Evolutionary conservation across 495 filamentous ascomycete genomes (phyloP).

Genomic region (Aspergillus sclerotiicarbonarius): DNA sequence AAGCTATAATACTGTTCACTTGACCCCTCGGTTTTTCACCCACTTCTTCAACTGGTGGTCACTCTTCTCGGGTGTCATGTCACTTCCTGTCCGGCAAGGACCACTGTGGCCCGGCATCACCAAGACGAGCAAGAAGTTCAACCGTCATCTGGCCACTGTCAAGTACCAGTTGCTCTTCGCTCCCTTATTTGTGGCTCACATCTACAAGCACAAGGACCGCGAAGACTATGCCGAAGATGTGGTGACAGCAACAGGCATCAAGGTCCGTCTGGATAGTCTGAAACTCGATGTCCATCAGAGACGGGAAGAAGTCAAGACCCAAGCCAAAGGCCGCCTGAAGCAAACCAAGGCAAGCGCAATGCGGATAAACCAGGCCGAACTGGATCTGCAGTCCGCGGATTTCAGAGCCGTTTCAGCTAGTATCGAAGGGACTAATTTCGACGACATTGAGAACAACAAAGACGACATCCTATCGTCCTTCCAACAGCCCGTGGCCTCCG

Average conservation of each 20-base stretch:
- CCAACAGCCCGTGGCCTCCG: conserved; percentile 49
- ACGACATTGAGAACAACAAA: conserved; percentile 64
- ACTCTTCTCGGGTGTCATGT: conserved; percentile 92
- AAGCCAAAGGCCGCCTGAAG: conserved; percentile 66
- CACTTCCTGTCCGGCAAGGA: conserved; percentile 90
- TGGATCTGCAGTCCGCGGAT: conserved; percentile 90
- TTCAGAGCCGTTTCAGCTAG: conserved; percentile 90
- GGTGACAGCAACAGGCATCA: conserved; percentile 89
- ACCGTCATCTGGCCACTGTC: conserved; percentile 91
- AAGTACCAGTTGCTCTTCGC: conserved; percentile 95
- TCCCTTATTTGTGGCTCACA: conserved; percentile 89
- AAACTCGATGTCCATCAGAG: conserved; percentile 96
- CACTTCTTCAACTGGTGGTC: conserved; percentile 99
- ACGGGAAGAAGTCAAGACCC: conserved; percentile 83
- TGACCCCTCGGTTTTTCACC: conserved; percentile 92
- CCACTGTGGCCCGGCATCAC: conserved; percentile 85
- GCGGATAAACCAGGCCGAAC: conserved; percentile 88
- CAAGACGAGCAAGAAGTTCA: conserved; percentile 98
- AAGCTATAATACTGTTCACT: conserved; percentile 93
- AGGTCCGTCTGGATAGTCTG: conserved; percentile 89
- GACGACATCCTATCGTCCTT: conserved; percentile 57
- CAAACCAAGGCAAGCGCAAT: conserved; percentile 82
- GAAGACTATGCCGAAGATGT: conserved; percentile 79
- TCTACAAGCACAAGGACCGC: conserved; percentile 97
- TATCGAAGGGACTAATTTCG: conserved; percentile 72